These are phyloP conservation scores for Exophiala sideris DNA, from an alignment of 2,329 filamentous ascomycete genomes.

Conservation along the genomic window DNA sequence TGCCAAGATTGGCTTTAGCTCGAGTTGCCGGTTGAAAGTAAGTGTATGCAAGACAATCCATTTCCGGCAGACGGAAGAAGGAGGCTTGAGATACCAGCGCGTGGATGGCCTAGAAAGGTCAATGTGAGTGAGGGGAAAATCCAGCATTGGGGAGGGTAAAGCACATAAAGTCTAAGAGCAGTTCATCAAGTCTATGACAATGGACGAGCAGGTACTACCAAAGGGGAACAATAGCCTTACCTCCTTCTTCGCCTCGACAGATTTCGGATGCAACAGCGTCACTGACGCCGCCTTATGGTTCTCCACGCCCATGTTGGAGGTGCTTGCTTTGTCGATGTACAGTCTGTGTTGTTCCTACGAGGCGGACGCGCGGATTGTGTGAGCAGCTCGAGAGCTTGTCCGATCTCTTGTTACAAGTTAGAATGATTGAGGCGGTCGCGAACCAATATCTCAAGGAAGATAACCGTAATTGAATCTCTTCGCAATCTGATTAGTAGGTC, in stretches of 20 bases:
- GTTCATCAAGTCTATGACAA: no score
- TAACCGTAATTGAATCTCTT: no score
- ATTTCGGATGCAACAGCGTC: background rate
- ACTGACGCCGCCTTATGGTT: background rate
- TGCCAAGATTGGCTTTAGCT: constrained; percentile 95
- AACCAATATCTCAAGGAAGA: no score
- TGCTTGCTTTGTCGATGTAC: background rate
- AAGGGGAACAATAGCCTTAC: background rate
- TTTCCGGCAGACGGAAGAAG: background rate
- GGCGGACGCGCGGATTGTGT: no score
- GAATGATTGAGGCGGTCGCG: no score
- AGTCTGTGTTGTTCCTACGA: no score
- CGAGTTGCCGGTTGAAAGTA: constrained; percentile 96
- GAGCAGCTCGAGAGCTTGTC: background rate
- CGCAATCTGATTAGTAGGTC: no score
- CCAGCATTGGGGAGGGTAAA: no score
- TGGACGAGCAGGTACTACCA: no score
- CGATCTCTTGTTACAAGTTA: no score
- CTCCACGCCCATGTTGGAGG: background rate
- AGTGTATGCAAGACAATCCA: background rate
- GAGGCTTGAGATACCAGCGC: background rate
- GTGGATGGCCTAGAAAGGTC: background rate
- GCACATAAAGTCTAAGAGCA: no score
- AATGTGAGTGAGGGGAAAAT: background rate
- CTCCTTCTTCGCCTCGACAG: background rate